Conservation (phyloP, 2,329 filamentous ascomycete species). For the Aspergillus fijiensis region DNA sequence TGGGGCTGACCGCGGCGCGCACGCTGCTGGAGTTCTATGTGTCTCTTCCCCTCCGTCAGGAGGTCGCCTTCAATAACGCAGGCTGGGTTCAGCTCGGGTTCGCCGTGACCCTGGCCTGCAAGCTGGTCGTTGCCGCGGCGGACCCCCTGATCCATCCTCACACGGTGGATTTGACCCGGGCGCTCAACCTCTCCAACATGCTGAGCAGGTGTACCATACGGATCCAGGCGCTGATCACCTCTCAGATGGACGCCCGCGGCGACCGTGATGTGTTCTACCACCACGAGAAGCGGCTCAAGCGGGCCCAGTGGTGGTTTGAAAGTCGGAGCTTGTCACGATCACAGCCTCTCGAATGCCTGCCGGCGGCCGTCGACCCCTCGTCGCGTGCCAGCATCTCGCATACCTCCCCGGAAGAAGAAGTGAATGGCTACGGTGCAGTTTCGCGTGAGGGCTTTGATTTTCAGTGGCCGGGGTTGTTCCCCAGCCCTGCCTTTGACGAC, state of each 20-base stretch:
- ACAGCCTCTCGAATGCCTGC: too few relatives aligned
- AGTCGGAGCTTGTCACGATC: neutral
- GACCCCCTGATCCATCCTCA: constrained; percentile 7
- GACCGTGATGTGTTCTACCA: constrained; percentile 12
- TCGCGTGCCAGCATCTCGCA: too few relatives aligned
- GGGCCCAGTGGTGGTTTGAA: constrained; percentile 9
- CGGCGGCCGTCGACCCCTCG: too few relatives aligned
- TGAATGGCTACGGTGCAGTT: neutral
- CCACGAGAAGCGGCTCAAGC: constrained; percentile 9
- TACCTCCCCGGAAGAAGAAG: too few relatives aligned
- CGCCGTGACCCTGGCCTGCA: constrained; percentile 14
- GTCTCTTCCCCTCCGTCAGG: constrained; percentile 34
- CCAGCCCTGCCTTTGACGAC: constrained; percentile 1
- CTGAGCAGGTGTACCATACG: constrained; percentile 11
- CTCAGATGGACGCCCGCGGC: constrained; percentile 3
- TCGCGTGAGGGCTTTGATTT: neutral
- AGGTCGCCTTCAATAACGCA: constrained; percentile 39
- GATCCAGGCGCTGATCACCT: constrained; percentile 10
- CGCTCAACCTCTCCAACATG: constrained; percentile 9
- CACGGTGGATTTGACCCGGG: constrained; percentile 1
- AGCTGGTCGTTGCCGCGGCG: constrained; percentile 11
- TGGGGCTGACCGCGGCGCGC: constrained; percentile 13
- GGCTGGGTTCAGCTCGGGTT: constrained; percentile 45
- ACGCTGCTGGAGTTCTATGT: constrained; percentile 25
- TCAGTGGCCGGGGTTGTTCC: neutral